Percentiles rank a stretch among this genome's conserved stretches.
Evolutionary conservation across 1,284 basidiomycete genomes (phyloP).

Genomic region (Boletus austroedulis): DNA sequence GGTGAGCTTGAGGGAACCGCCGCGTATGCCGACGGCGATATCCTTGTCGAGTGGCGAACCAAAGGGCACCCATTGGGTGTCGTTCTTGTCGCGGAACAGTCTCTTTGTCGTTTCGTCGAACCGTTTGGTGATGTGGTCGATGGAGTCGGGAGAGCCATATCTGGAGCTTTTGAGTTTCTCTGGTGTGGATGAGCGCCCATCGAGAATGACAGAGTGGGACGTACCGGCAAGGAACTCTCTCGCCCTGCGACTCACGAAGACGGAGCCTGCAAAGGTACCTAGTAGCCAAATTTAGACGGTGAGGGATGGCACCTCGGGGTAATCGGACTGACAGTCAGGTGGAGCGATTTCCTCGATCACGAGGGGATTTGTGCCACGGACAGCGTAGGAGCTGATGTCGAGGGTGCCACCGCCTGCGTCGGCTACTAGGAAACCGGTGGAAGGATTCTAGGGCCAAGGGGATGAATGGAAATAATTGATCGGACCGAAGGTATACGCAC

Average conservation of each 20-base stretch:
- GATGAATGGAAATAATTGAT: neutral
- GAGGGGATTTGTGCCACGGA: slow-evolving; percentile 61
- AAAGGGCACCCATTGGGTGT: slow-evolving; percentile 68
- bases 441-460: slow-evolving; percentile 49
- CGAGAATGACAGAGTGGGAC: neutral
- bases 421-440: slow-evolving; percentile 70
- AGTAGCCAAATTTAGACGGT: slow-evolving; percentile 7
- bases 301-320: neutral
- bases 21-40: slow-evolving; percentile 59
- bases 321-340: slow-evolving; percentile 58
- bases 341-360: slow-evolving; percentile 78
- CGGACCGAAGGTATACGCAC: slow-evolving; percentile 39
- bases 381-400: slow-evolving; percentile 74
- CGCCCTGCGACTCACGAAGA: slow-evolving; percentile 74
- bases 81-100: slow-evolving; percentile 63
- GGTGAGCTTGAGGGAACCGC: slow-evolving; percentile 65
- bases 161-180: slow-evolving; percentile 68
- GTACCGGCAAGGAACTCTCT: slow-evolving; percentile 64
- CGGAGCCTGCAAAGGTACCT: slow-evolving; percentile 76
- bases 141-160: slow-evolving; percentile 63
- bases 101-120: slow-evolving; percentile 81
- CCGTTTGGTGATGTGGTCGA: slow-evolving; percentile 69
- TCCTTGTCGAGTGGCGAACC: slow-evolving; percentile 79
- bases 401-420: slow-evolving; percentile 79
- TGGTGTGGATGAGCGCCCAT: slow-evolving; percentile 28